Evolutionary conservation across 2,329 filamentous ascomycete genomes (phyloP), one percentile per base, ranked within the genome.

Genomic region (Fusarium acutatum): DNA sequence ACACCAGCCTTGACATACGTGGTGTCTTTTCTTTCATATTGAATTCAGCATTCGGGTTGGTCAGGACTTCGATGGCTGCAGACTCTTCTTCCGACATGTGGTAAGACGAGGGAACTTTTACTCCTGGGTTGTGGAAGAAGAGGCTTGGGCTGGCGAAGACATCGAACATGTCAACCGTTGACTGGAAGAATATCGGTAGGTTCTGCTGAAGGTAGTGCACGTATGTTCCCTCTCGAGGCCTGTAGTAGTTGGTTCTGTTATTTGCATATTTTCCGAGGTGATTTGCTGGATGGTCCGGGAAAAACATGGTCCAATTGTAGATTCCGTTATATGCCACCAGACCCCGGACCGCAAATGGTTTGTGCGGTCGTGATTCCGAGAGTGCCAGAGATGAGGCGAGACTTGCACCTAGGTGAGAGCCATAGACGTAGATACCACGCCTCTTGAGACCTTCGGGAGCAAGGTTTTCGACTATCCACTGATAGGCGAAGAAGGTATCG

Each of bases 301-400:
- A 83, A 66, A 91, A 88, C 78, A 84, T 87, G 64, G 88, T 89
- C 90, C 90, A 92, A 81, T 92, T 87, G 81, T 90, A 92, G 65
- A 92, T 84, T 46, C 89, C 90, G 72, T 92, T 89, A 79, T 87
- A 87, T 13, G 86, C 85, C 22, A 89, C 81, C 37, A 90, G 79
- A 13, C 89, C 89, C 15, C 87, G 84, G 47, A 91, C 82, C 43
- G 82, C 83, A 75, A 88, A 83, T 37, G 75, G 80, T 20, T 80
- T 75, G 60, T 86, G 81, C 5, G 81, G 73, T 49, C 84, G 82
- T 3, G 85, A 81, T 77, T 91, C 88, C 5, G 89, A 91, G 47
- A 92, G 79, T 14, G 89, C 86, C 7, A 92, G 82, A 3, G 88
- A 86, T 20, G 86, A 82, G 34, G 88, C 90, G 13, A 92, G 82